phyloP scores from a whole-genome alignment of 176 grass and related monocot genomes.

The Tillandsia leiboldiana region DNA sequence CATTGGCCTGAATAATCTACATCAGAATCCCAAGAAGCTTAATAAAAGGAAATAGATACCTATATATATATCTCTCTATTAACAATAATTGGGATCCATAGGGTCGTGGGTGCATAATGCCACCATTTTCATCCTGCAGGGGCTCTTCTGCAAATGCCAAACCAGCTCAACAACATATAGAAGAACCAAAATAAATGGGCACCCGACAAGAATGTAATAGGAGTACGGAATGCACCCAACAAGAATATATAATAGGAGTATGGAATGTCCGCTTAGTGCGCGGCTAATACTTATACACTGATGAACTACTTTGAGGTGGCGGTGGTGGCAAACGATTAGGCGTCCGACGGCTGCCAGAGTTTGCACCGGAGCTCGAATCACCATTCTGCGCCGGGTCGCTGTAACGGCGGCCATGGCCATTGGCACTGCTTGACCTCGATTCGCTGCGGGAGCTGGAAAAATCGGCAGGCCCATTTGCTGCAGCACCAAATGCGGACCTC shows the following conservation, averaged over 20 bases:
- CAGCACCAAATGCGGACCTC: slow-evolving; percentile 63
- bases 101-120: not conserved
- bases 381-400: slow-evolving; percentile 32
- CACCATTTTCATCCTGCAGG: not conserved
- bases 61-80: not conserved
- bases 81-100: not conserved
- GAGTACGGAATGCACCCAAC: not conserved
- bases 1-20: not conserved
- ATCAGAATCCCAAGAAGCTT: not conserved
- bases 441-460: slow-evolving; percentile 8
- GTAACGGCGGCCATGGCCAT: slow-evolving; percentile 15
- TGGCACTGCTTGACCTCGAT: slow-evolving; percentile 27
- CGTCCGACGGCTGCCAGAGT: slow-evolving; percentile 28
- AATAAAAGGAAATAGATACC: not conserved
- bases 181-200: slow-evolving; percentile 1
- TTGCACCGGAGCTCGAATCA: slow-evolving; percentile 22
- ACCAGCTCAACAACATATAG: slow-evolving; percentile 5
- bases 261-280: not conserved
- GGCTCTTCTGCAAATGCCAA: slow-evolving; percentile 11
- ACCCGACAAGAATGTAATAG: not conserved
- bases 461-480: slow-evolving; percentile 30
- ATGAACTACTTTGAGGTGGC: slow-evolving; percentile 24
- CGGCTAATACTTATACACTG: not conserved
- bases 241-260: not conserved
- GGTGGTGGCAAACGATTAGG: slow-evolving; percentile 52